Evolutionary conservation across 2,329 filamentous ascomycete genomes (phyloP).

Genomic region (Blumeria hordei): DNA sequence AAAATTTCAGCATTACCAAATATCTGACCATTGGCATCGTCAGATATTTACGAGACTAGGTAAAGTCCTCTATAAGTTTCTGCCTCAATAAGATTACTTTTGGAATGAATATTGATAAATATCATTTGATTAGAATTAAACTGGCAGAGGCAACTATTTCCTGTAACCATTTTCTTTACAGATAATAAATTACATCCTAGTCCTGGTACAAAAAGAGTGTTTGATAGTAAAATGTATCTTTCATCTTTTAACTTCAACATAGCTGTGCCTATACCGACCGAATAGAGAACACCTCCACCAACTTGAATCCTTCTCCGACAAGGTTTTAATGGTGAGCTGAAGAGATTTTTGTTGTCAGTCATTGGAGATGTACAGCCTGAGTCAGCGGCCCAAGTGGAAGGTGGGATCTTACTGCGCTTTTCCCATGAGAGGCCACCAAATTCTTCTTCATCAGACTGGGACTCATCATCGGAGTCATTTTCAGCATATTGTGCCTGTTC

Average conservation of each 20-base stretch:
- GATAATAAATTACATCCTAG: conserved; percentile 1
- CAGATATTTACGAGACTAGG: background rate
- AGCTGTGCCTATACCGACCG: background rate
- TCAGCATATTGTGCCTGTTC: background rate
- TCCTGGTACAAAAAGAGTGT: background rate
- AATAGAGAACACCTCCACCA: background rate
- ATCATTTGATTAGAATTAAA: background rate
- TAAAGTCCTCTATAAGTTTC: conserved; percentile 1
- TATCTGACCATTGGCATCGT: background rate
- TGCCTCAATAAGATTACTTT: background rate
- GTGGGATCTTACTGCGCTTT: background rate
- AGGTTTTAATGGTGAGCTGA: background rate
- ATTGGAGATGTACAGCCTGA: background rate
- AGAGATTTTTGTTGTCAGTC: background rate
- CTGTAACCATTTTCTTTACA: conserved; percentile 1
- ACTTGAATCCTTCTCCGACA: background rate
- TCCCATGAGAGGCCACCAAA: background rate
- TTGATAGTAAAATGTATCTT: background rate
- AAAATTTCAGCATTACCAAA: background rate
- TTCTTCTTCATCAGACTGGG: no score
- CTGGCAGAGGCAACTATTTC: background rate
- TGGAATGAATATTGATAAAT: background rate
- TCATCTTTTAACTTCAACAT: background rate
- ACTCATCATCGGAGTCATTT: background rate
- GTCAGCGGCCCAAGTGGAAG: background rate